phyloP scores from a whole-genome alignment of 495 filamentous ascomycete genomes.

The Penicillium bovifimosum region DNA sequence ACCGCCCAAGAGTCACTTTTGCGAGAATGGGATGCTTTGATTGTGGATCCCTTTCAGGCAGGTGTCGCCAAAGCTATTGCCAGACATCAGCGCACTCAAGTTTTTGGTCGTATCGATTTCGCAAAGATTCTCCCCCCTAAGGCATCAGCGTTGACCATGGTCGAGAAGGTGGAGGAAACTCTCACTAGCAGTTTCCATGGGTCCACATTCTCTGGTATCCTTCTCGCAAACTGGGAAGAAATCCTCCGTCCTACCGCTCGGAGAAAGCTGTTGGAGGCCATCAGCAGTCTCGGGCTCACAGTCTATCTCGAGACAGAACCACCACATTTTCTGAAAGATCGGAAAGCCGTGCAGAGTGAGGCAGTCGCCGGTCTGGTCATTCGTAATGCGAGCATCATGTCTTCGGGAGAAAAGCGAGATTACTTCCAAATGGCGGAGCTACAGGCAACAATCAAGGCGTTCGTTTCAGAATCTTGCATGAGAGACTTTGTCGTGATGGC shows the following conservation, averaged over 20 bases:
- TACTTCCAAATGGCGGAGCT: constrained; percentile 43
- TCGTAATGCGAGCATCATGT: constrained; percentile 45
- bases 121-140: constrained; percentile 21
- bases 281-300: constrained; percentile 35
- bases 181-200: constrained; percentile 28
- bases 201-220: constrained; percentile 39
- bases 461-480: constrained; percentile 49
- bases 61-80: constrained; percentile 36
- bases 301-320: constrained; percentile 47
- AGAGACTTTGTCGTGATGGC: constrained; percentile 41
- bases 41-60: constrained; percentile 42
- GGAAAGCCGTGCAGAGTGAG: constrained; percentile 29
- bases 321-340: constrained; percentile 43
- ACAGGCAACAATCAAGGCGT: constrained; percentile 45
- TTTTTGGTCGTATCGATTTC: constrained; percentile 43
- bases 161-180: constrained; percentile 32
- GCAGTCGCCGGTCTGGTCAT: constrained; percentile 43
- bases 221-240: constrained; percentile 47
- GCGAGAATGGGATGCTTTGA: constrained; percentile 42
- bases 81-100: constrained; percentile 18
- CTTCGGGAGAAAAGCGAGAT: constrained; percentile 43
- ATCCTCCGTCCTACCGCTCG: constrained; percentile 29
- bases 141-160: constrained; percentile 16
- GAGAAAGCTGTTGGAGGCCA: constrained; percentile 29
- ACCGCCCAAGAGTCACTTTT: constrained; percentile 31